These are phyloP conservation scores for Cercospora sojina DNA, from an alignment of 2,329 filamentous ascomycete species.

Conservation along the genomic window DNA sequence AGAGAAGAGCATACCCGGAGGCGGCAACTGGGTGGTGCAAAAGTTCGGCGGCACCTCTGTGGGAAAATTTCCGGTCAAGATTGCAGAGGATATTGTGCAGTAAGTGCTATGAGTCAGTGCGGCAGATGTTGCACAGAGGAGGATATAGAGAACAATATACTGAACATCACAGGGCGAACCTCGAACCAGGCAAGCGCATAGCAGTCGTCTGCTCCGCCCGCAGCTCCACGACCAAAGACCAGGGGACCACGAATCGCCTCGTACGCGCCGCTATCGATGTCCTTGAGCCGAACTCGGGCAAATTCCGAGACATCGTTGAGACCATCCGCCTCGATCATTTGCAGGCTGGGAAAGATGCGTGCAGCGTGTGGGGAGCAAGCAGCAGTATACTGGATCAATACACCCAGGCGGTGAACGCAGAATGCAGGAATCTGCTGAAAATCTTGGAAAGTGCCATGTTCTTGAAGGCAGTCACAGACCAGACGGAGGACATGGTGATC, in stretches of 20 bases:
- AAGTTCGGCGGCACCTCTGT: slow-evolving; percentile 96
- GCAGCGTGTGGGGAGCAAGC: slow-evolving; percentile 25
- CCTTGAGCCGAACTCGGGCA: slow-evolving; percentile 41
- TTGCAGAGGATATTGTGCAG: slow-evolving; percentile 62
- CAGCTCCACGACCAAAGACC: slow-evolving; percentile 89
- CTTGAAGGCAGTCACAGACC: slow-evolving; percentile 52
- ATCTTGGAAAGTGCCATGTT: slow-evolving; percentile 65
- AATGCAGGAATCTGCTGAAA: slow-evolving; percentile 78
- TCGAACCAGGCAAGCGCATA: slow-evolving; percentile 65
- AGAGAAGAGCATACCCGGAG: slow-evolving; percentile 52
- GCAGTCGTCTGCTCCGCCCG: slow-evolving; percentile 94
- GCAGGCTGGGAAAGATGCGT: slow-evolving; percentile 60
- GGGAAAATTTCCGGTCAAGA: slow-evolving; percentile 76
- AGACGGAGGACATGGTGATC: slow-evolving; percentile 69
- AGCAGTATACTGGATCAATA: slow-evolving; percentile 54
- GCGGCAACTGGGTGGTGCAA: slow-evolving; percentile 74
- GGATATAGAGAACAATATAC: slow-evolving; percentile 7
- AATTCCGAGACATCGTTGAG: slow-evolving; percentile 73
- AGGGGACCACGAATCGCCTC: slow-evolving; percentile 86
- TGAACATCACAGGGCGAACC: slow-evolving; percentile 43
- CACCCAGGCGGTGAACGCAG: slow-evolving; percentile 65
- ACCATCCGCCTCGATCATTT: slow-evolving; percentile 83
- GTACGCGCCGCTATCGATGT: slow-evolving; percentile 51
- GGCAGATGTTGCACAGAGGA: not conserved
- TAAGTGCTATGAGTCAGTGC: slow-evolving; percentile 32